These are phyloP conservation scores for Eutypella sp. DNA, from an alignment of 2,329 filamentous ascomycete species.

Conservation along the genomic window DNA sequence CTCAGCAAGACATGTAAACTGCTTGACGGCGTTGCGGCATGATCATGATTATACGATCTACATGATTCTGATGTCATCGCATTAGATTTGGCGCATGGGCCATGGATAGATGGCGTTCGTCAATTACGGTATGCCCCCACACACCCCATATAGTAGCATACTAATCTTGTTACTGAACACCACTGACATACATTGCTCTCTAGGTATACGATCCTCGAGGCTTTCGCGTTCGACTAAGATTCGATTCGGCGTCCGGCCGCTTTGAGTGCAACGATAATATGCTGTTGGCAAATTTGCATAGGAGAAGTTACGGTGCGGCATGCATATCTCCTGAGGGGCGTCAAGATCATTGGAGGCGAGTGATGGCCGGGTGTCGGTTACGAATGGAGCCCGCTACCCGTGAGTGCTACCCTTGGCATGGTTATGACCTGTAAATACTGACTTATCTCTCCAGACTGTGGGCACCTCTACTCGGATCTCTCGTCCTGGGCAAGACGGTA, in stretches of 20 bases:
- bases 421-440: conserved; percentile 5
- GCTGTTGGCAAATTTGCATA: conserved; percentile 12
- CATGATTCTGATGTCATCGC: conserved; percentile 14
- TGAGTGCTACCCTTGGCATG: conserved; percentile 2
- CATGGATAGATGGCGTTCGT: conserved; percentile 10
- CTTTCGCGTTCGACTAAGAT: conserved; percentile 17
- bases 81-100: conserved; percentile 17
- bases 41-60: conserved; percentile 13
- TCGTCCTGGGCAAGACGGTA: conserved; percentile 30
- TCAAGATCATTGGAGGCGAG: conserved; percentile 11
- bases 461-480: conserved; percentile 14
- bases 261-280: conserved; percentile 17
- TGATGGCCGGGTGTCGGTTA: conserved; percentile 8
- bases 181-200: background rate
- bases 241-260: conserved; percentile 11
- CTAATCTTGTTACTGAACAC: background rate
- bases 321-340: conserved; percentile 10
- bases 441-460: conserved; percentile 6
- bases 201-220: conserved; percentile 20
- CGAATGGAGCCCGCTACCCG: conserved; percentile 5
- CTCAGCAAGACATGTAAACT: conserved; percentile 32
- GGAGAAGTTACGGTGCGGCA: conserved; percentile 8
- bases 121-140: conserved; percentile 13
- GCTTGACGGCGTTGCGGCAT: conserved; percentile 16
- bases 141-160: background rate